Evolutionary conservation across 2,329 filamentous ascomycete species (phyloP).

Genomic region (Fusarium nygamai): DNA sequence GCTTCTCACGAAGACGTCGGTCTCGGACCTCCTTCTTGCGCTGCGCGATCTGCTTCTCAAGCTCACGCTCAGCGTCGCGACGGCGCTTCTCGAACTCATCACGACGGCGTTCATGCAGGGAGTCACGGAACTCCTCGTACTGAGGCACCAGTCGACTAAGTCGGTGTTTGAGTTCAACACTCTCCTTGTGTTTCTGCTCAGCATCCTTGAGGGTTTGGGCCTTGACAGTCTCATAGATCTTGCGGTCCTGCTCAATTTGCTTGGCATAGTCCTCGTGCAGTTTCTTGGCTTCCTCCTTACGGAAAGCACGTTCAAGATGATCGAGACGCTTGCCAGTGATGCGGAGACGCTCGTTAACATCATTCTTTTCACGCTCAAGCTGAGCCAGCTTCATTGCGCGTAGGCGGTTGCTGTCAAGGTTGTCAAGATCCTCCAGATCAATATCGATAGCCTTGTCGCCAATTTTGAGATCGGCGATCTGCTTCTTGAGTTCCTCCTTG

Average conservation of each 20-base stretch:
- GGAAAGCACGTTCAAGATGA: constrained; percentile 95
- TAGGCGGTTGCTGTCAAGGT: constrained; percentile 88
- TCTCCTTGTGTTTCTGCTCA: constrained; percentile 89
- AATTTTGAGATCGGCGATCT: constrained; percentile 90
- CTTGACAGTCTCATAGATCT: constrained; percentile 83
- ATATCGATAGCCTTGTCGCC: constrained; percentile 80
- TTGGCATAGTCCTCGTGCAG: constrained; percentile 83
- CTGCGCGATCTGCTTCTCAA: constrained; percentile 88
- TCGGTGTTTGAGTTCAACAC: constrained; percentile 92
- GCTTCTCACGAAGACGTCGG: constrained; percentile 81
- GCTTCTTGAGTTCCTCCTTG: constrained; percentile 92
- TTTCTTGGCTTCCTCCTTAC: constrained; percentile 95
- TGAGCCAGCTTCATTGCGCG: constrained; percentile 95
- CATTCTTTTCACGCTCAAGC: constrained; percentile 97
- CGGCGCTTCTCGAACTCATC: constrained; percentile 96
- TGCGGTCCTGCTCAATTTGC: constrained; percentile 81
- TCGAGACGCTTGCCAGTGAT: constrained; percentile 96
- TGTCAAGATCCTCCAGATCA: constrained; percentile 82
- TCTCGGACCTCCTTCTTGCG: constrained; percentile 91
- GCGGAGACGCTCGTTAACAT: constrained; percentile 88
- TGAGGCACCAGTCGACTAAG: constrained; percentile 83
- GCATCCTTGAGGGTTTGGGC: constrained; percentile 81
- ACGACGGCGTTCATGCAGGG: constrained; percentile 85
- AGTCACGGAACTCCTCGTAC: constrained; percentile 85
- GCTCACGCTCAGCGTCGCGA: constrained; percentile 89